Conservation (phyloP, 2,329 filamentous ascomycete species). For the Colletotrichum navitas region DNA sequence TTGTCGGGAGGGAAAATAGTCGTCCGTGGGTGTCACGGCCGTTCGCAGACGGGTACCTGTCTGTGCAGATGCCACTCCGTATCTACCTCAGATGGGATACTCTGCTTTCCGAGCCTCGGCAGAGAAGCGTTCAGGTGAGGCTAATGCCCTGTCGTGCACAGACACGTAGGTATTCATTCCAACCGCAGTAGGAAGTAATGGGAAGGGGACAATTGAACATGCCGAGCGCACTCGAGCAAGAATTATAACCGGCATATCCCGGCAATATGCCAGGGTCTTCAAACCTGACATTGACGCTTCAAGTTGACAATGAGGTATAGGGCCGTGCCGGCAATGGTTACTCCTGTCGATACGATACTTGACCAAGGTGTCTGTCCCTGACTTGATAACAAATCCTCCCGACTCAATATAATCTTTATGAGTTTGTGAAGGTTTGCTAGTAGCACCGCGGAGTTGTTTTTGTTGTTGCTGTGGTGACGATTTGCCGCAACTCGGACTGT, state of each 20-base stretch:
- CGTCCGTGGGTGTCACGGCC: slow-evolving; percentile 31
- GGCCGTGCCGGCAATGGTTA: slow-evolving; percentile 15
- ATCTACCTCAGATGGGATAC: not conserved
- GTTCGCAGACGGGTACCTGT: slow-evolving; percentile 15
- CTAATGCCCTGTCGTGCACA: slow-evolving; percentile 7
- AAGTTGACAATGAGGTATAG: slow-evolving; percentile 19
- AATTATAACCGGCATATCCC: slow-evolving; percentile 19
- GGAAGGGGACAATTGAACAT: not conserved
- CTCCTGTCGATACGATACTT: not conserved
- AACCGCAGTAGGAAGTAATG: slow-evolving; percentile 7
- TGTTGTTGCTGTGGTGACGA: slow-evolving; percentile 5
- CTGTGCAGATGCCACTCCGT: slow-evolving; percentile 33
- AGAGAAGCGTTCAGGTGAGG: slow-evolving; percentile 2
- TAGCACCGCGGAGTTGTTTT: not conserved
- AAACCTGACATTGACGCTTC: slow-evolving; percentile 23
- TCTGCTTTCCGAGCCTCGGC: slow-evolving; percentile 17
- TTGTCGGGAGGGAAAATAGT: slow-evolving; percentile 5
- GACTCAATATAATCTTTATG: not conserved
- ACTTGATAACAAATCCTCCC: not conserved
- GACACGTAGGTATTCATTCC: slow-evolving; percentile 8
- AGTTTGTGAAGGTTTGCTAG: not conserved
- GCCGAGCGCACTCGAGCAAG: not conserved
- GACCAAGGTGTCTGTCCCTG: not conserved
- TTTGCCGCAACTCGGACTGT: slow-evolving; percentile 5
- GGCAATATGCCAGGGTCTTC: slow-evolving; percentile 4